Evolutionary conservation across 148 eudicot genomes (phyloP).

Genomic region (Oxyria digyna): DNA sequence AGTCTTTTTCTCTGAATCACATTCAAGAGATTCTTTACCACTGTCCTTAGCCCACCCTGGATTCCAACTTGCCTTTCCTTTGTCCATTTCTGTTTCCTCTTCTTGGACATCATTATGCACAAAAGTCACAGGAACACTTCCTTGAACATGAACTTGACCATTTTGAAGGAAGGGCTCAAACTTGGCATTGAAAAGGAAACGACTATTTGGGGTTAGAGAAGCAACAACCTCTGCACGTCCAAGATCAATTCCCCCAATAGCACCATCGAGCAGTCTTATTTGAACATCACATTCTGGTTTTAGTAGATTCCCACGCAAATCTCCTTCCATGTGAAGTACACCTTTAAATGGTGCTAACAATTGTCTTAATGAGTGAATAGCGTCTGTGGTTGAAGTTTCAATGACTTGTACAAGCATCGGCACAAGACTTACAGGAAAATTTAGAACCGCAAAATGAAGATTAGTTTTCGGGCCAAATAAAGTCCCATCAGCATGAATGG

Average conservation of each 20-base stretch:
- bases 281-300: slow-evolving; percentile 99
- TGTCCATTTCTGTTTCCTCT: slow-evolving; percentile 45
- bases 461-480: slow-evolving; percentile 88
- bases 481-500: slow-evolving; percentile 95
- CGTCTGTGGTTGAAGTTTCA: slow-evolving; percentile 83
- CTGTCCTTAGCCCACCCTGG: slow-evolving; percentile 66
- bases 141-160: slow-evolving; percentile 99
- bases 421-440: slow-evolving; percentile 92
- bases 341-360: slow-evolving; percentile 83
- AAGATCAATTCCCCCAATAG: slow-evolving; percentile 94
- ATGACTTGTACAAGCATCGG: slow-evolving; percentile 88
- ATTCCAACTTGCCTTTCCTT: slow-evolving; percentile 61
- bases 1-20: slow-evolving; percentile 49
- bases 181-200: slow-evolving; percentile 94
- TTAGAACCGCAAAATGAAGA: slow-evolving; percentile 97
- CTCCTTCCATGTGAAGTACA: slow-evolving; percentile 98
- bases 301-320: slow-evolving; percentile 81
- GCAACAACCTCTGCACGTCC: slow-evolving; percentile 99
- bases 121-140: slow-evolving; percentile 83
- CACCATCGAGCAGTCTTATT: slow-evolving; percentile 95
- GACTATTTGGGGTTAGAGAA: slow-evolving; percentile 83
- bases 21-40: slow-evolving; percentile 49
- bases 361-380: slow-evolving; percentile 77
- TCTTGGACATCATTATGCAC: slow-evolving; percentile 43
- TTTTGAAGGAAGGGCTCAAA: slow-evolving; percentile 90